A percentile compares a stretch with the other conserved stretches of the same genome.
phyloP scores from a whole-genome alignment of 495 filamentous ascomycete species.

The Bacidia gigantensis region DNA sequence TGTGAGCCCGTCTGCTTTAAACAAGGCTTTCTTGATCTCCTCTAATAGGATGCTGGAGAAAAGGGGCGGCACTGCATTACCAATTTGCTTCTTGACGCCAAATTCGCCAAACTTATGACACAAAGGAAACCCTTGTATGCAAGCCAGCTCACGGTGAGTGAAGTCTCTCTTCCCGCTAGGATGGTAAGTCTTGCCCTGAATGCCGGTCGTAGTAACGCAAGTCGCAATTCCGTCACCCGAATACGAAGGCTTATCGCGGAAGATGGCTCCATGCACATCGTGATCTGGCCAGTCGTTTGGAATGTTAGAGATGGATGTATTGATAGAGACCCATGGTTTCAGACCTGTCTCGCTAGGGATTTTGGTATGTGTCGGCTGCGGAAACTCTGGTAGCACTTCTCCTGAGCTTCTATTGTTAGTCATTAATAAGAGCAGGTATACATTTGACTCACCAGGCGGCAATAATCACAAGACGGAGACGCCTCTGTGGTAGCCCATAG shows the following conservation, averaged over 20 bases:
- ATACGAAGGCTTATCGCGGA: constrained; percentile 18
- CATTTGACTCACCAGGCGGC: constrained; percentile 50
- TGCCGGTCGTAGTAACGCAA: constrained; percentile 54
- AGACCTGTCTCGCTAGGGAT: constrained; percentile 21
- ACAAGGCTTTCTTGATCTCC: constrained; percentile 42
- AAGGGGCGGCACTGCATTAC: constrained; percentile 70
- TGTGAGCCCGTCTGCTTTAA: constrained; percentile 40
- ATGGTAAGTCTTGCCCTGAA: constrained; percentile 47
- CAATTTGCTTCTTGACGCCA: constrained; percentile 54
- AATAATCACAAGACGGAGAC: constrained; percentile 59
- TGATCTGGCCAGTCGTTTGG: constrained; percentile 30
- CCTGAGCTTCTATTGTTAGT: constrained; percentile 43
- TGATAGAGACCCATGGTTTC: constrained; percentile 30
- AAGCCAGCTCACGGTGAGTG: constrained; percentile 59
- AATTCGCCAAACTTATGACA: constrained; percentile 41
- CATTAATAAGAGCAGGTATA: constrained; percentile 4
- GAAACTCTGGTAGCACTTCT: constrained; percentile 57
- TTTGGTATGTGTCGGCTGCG: constrained; percentile 49
- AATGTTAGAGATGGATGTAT: constrained; percentile 34
- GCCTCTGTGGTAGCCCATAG: constrained; percentile 47
- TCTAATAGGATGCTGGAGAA: constrained; percentile 46
- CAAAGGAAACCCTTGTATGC: constrained; percentile 60
- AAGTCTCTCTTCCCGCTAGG: constrained; percentile 52
- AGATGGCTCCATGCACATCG: constrained; percentile 27
- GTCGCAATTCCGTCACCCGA: constrained; percentile 36